Conservation (phyloP, 805 yeast species). For the Cyberlindnera xishuangbannaensis region DNA sequence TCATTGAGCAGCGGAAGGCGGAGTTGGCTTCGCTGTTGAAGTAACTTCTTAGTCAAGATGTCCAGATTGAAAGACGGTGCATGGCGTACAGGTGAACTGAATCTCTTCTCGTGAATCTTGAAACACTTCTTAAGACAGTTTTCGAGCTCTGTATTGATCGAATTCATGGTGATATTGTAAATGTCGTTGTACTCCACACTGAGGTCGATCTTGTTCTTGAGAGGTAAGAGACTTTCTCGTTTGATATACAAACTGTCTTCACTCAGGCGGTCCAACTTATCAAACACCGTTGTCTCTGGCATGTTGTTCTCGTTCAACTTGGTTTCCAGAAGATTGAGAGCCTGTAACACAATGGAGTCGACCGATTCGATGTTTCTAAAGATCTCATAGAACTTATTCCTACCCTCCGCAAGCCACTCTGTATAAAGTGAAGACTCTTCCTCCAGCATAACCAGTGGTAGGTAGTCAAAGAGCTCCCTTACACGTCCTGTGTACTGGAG, state of each 20-base stretch:
- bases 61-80: conserved; percentile 33
- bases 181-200: conserved; percentile 41
- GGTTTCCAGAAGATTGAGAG: conserved; percentile 31
- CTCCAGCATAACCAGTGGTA: conserved; percentile 1
- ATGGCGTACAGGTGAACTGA: conserved; percentile 36
- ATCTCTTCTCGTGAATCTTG: conserved; percentile 33
- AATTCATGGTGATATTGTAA: conserved; percentile 33
- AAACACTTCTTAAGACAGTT: conserved; percentile 31
- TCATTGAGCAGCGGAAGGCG: conserved; percentile 35
- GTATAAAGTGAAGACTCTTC: no score
- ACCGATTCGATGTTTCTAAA: conserved; percentile 27
- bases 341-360: conserved; percentile 30
- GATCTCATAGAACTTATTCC: conserved; percentile 28
- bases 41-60: conserved; percentile 27
- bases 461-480: conserved; percentile 10
- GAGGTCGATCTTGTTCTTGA: conserved; percentile 33
- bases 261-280: conserved; percentile 30
- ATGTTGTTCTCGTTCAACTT: conserved; percentile 20
- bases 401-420: conserved; percentile 32
- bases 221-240: conserved; percentile 23
- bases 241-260: conserved; percentile 22
- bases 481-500: conserved; percentile 17
- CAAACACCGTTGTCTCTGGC: conserved; percentile 25
- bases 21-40: conserved; percentile 26
- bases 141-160: conserved; percentile 36